Percentiles rank a stretch among this genome's conserved stretches.
These are phyloP conservation scores for Avena insularis DNA, from an alignment of 176 grass and related monocot genomes.

Conservation along the genomic window DNA sequence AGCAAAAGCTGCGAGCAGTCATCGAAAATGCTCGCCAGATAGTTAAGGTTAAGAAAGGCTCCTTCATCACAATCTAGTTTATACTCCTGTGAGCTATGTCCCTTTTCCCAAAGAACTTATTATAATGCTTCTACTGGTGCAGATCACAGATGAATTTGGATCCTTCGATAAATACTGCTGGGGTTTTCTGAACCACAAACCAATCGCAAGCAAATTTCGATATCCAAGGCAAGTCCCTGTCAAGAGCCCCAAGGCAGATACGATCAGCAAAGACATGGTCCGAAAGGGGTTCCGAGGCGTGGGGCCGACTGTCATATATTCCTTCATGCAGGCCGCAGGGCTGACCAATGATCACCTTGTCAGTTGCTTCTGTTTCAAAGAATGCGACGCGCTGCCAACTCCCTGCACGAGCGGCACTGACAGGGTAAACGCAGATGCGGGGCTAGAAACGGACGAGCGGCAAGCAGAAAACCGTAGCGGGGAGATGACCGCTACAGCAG, in stretches of 20 bases:
- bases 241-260: slow-evolving; percentile 91
- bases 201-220: slow-evolving; percentile 63
- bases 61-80: slow-evolving; percentile 9
- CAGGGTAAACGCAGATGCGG: slow-evolving; percentile 27
- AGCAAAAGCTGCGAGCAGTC: slow-evolving; percentile 76
- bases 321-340: slow-evolving; percentile 95
- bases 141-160: slow-evolving; percentile 86
- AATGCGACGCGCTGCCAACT: slow-evolving; percentile 52
- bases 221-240: slow-evolving; percentile 77
- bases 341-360: slow-evolving; percentile 88
- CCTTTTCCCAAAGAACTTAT: slow-evolving; percentile 18
- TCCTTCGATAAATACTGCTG: slow-evolving; percentile 86
- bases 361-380: slow-evolving; percentile 76
- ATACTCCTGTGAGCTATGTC: background rate
- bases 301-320: slow-evolving; percentile 79
- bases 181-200: slow-evolving; percentile 90
- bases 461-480: slow-evolving; percentile 29
- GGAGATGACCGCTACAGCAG: slow-evolving; percentile 19
- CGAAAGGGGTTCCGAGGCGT: slow-evolving; percentile 82
- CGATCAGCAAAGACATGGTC: slow-evolving; percentile 91
- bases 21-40: slow-evolving; percentile 83
- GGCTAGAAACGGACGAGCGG: slow-evolving; percentile 22
- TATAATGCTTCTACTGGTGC: slow-evolving; percentile 43
- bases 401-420: background rate
- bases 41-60: slow-evolving; percentile 59